These are phyloP conservation scores for Aquanectria penicillioides DNA, from an alignment of 2,329 filamentous ascomycete species.

Conservation along the genomic window DNA sequence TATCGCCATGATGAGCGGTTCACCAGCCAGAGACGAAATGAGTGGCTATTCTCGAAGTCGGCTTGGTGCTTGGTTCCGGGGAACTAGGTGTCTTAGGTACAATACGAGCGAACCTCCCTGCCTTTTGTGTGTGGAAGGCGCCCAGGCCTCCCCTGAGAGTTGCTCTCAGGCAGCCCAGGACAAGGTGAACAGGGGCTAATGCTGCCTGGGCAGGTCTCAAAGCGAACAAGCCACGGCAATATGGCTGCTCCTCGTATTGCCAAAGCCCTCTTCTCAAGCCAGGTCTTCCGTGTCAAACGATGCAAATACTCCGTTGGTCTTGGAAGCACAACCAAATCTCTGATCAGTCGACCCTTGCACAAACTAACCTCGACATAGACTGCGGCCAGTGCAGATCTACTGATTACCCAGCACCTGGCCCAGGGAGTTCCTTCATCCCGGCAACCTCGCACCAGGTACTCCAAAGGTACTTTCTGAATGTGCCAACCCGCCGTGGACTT, in stretches of 20 bases:
- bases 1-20: too few relatives aligned
- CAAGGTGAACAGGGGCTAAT: background rate
- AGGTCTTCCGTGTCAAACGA: constrained; percentile 1
- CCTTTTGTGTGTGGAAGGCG: too few relatives aligned
- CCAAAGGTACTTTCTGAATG: constrained; percentile 2
- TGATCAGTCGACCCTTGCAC: constrained; percentile 11
- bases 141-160: background rate
- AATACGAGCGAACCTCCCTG: too few relatives aligned
- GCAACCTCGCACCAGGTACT: constrained; percentile 7
- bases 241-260: background rate
- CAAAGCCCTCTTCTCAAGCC: background rate
- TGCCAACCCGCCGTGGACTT: background rate
- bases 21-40: too few relatives aligned
- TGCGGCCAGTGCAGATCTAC: constrained; percentile 25
- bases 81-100: too few relatives aligned
- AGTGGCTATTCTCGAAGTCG: too few relatives aligned
- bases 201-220: background rate
- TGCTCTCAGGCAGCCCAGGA: background rate
- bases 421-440: constrained; percentile 16
- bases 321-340: constrained; percentile 7
- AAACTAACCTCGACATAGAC: constrained; percentile 20
- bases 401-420: constrained; percentile 22
- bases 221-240: background rate
- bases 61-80: too few relatives aligned
- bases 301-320: background rate